phyloP scores from a whole-genome alignment of 2,329 filamentous ascomycete species.

The Cladosporium colombiae region DNA sequence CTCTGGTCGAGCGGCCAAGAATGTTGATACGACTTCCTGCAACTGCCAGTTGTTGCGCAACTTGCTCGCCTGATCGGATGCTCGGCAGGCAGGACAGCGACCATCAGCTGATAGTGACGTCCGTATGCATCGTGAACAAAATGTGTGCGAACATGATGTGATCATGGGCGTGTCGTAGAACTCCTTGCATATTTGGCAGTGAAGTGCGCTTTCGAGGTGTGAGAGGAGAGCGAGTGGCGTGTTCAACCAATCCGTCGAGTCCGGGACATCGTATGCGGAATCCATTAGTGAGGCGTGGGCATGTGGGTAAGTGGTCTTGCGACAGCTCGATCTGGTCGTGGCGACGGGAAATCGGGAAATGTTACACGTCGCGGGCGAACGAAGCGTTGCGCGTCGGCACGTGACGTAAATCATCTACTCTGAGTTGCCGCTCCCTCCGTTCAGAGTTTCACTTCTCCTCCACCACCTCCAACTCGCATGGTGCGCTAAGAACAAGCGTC shows the following conservation, averaged over 20 bases:
- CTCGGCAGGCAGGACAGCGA: slow-evolving; percentile 82
- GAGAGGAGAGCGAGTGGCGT: slow-evolving; percentile 68
- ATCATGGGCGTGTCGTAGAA: slow-evolving; percentile 94
- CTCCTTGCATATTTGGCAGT: slow-evolving; percentile 97
- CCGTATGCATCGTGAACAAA: slow-evolving; percentile 94
- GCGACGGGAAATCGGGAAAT: not conserved
- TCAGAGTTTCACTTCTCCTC: not conserved
- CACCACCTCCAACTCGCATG: not conserved
- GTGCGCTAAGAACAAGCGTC: slow-evolving; percentile 2
- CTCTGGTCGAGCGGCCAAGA: slow-evolving; percentile 63
- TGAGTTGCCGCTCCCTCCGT: not conserved
- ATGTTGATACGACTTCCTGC: slow-evolving; percentile 80
- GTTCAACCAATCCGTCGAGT: slow-evolving; percentile 81
- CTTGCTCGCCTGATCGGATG: slow-evolving; percentile 78
- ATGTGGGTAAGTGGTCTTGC: not conserved
- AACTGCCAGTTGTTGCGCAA: slow-evolving; percentile 81
- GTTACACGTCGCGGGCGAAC: slow-evolving; percentile 2
- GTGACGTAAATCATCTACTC: not conserved
- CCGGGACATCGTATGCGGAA: slow-evolving; percentile 54
- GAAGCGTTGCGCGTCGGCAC: not conserved
- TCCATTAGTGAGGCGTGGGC: slow-evolving; percentile 16
- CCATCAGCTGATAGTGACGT: slow-evolving; percentile 79
- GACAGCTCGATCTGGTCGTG: not conserved
- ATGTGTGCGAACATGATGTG: slow-evolving; percentile 91
- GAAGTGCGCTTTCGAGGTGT: slow-evolving; percentile 77